Conservation (phyloP, 495 filamentous ascomycete species). For the Filosporella fistucella region DNA sequence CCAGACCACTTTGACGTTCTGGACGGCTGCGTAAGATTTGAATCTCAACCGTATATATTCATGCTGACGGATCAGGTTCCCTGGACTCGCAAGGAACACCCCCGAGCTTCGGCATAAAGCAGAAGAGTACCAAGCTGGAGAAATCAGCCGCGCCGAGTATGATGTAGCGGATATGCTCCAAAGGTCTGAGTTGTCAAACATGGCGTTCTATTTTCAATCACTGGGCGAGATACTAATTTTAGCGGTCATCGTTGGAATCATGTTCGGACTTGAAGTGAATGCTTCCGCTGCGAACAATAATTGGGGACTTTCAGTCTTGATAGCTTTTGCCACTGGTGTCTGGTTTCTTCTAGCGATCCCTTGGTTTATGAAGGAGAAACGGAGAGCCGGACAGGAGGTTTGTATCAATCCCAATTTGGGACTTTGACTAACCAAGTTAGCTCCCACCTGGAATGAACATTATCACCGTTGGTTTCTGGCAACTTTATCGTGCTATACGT, state of each 20-base stretch:
- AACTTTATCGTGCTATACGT: constrained; percentile 49
- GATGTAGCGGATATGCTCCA: constrained; percentile 58
- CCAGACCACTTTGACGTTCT: constrained; percentile 60
- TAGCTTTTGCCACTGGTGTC: constrained; percentile 59
- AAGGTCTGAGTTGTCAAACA: constrained; percentile 54
- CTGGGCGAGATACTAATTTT: constrained; percentile 56
- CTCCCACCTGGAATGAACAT: constrained; percentile 32
- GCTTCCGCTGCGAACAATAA: constrained; percentile 55
- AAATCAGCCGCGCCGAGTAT: constrained; percentile 53
- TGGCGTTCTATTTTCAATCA: constrained; percentile 59
- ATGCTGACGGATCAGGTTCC: constrained; percentile 34
- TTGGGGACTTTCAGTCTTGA: constrained; percentile 59
- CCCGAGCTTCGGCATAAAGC: constrained; percentile 47
- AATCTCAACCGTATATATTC: neutral
- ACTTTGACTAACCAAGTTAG: neutral
- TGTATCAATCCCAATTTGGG: neutral
- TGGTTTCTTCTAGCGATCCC: constrained; percentile 57
- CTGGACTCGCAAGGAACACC: constrained; percentile 56
- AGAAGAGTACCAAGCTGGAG: constrained; percentile 43
- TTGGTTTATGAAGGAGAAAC: constrained; percentile 62
- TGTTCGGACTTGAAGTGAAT: constrained; percentile 56
- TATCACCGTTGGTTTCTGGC: constrained; percentile 52
- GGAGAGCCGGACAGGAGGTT: constrained; percentile 48
- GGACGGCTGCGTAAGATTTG: constrained; percentile 46
- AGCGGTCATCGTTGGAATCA: constrained; percentile 57